These are phyloP conservation scores for Hansfordia pulvinata DNA, from an alignment of 2,329 filamentous ascomycete species.

Conservation along the genomic window DNA sequence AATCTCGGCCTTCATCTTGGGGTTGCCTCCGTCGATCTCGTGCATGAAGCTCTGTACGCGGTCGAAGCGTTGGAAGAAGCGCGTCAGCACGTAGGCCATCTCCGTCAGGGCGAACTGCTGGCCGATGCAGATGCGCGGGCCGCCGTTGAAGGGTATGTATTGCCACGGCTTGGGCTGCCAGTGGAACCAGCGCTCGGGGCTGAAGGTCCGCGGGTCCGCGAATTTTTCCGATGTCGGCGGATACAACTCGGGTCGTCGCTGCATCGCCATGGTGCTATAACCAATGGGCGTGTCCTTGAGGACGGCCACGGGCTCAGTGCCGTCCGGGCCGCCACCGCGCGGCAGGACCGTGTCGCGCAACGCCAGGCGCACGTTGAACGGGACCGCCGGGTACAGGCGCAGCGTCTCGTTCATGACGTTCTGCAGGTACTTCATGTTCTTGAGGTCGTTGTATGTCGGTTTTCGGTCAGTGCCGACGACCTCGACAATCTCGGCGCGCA, in stretches of 20 bases:
- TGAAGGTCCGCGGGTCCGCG: conserved; percentile 35
- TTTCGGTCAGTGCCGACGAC: conserved; percentile 47
- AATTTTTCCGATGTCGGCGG: conserved; percentile 31
- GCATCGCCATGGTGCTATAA: conserved; percentile 61
- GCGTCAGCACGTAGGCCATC: conserved; percentile 58
- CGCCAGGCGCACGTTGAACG: conserved; percentile 64
- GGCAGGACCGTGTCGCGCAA: conserved; percentile 65
- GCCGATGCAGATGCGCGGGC: conserved; percentile 61
- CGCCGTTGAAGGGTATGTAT: conserved; percentile 65
- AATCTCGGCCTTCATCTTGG: conserved; percentile 43
- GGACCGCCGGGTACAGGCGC: conserved; percentile 64
- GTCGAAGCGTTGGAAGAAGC: conserved; percentile 61
- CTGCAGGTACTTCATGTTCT: conserved; percentile 74
- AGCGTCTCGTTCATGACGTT: conserved; percentile 65
- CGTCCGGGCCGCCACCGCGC: conserved; percentile 52
- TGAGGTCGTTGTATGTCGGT: conserved; percentile 69
- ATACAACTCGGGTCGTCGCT: conserved; percentile 52
- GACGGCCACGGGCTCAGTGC: conserved; percentile 46
- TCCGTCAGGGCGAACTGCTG: conserved; percentile 75
- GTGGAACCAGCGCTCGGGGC: conserved; percentile 52
- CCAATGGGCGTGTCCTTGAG: conserved; percentile 50
- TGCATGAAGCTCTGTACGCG: conserved; percentile 44
- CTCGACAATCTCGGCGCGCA: conserved; percentile 59
- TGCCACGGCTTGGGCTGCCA: conserved; percentile 55
- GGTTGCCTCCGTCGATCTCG: conserved; percentile 37